A percentile compares a stretch with the other conserved stretches of the same genome.
phyloP scores from a whole-genome alignment of 495 filamentous ascomycete species.

The Penicillium pulvis region DNA sequence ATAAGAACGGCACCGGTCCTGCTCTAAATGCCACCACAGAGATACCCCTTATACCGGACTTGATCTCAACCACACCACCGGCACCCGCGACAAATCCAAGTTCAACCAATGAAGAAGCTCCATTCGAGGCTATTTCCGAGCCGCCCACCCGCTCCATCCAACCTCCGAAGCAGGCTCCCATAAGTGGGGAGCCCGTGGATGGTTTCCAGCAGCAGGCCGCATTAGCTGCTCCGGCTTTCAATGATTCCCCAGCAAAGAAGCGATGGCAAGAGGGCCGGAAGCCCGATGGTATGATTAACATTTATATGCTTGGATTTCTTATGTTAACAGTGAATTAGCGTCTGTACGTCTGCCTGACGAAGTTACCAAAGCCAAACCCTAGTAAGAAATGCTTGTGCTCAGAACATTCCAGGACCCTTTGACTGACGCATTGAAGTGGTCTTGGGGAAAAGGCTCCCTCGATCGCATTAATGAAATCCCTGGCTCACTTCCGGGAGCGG shows the following conservation, averaged over 20 bases:
- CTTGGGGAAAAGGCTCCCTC: not conserved
- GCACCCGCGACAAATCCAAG: not conserved
- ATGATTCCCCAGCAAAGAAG: not conserved
- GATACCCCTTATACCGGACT: not conserved
- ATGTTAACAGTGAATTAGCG: not conserved
- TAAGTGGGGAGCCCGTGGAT: not conserved
- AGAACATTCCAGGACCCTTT: not conserved
- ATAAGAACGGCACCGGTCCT: not conserved
- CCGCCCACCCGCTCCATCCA: too few species aligned
- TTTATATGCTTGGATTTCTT: too few species aligned
- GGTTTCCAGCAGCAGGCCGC: not conserved
- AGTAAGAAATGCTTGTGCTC: not conserved
- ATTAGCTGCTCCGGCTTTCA: not conserved
- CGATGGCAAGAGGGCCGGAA: not conserved
- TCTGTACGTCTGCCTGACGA: not conserved
- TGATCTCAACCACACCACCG: not conserved
- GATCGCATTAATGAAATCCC: not conserved
- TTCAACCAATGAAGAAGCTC: not conserved
- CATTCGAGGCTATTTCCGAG: not conserved
- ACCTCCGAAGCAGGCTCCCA: not conserved
- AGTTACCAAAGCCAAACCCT: not conserved
- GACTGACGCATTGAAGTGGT: not conserved
- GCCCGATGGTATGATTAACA: not conserved
- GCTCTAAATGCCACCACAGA: not conserved
- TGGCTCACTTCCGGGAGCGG: not conserved